A percentile compares a stretch with the other conserved stretches of the same genome.
phyloP scores from a whole-genome alignment of 257 asterid species.

The Scutellaria minor region DNA sequence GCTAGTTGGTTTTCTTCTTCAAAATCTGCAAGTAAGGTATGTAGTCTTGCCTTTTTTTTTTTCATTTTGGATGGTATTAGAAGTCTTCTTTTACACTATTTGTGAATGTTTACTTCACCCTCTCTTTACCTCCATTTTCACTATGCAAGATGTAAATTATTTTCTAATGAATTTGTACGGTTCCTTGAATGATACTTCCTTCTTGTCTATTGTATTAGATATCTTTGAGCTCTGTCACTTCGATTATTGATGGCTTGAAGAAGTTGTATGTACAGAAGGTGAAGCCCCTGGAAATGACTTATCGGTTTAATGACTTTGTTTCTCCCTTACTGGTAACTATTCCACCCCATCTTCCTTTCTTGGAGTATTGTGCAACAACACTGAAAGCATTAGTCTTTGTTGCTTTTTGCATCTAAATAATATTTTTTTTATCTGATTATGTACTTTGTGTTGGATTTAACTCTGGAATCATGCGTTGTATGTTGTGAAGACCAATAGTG shows the following conservation, averaged over 20 bases:
- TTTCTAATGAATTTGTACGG: slow-evolving; percentile 24
- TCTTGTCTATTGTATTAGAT: slow-evolving; percentile 52
- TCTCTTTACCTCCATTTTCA: slow-evolving; percentile 24
- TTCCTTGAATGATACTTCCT: slow-evolving; percentile 30
- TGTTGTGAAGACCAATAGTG: slow-evolving; percentile 70
- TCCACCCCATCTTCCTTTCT: slow-evolving; percentile 30
- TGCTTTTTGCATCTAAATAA: slow-evolving; percentile 2
- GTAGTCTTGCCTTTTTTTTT: slow-evolving; percentile 39
- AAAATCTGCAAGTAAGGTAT: slow-evolving; percentile 95
- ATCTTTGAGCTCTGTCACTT: slow-evolving; percentile 78
- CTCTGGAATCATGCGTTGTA: slow-evolving; percentile 35
- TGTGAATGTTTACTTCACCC: slow-evolving; percentile 1
- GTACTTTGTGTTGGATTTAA: slow-evolving; percentile 26
- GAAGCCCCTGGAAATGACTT: slow-evolving; percentile 86
- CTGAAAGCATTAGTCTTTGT: background rate
- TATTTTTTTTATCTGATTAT: slow-evolving; percentile 21
- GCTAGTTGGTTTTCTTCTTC: slow-evolving; percentile 92
- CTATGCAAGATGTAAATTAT: background rate
- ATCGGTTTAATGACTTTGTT: slow-evolving; percentile 84
- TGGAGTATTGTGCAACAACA: slow-evolving; percentile 13
- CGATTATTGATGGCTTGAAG: slow-evolving; percentile 92
- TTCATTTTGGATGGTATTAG: background rate
- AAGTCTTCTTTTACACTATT: slow-evolving; percentile 26
- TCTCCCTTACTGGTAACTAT: slow-evolving; percentile 81
- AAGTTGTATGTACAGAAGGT: slow-evolving; percentile 81